These are phyloP conservation scores for Pleurotus giganteus DNA, from an alignment of 768 basidiomycete genomes.

Conservation along the genomic window DNA sequence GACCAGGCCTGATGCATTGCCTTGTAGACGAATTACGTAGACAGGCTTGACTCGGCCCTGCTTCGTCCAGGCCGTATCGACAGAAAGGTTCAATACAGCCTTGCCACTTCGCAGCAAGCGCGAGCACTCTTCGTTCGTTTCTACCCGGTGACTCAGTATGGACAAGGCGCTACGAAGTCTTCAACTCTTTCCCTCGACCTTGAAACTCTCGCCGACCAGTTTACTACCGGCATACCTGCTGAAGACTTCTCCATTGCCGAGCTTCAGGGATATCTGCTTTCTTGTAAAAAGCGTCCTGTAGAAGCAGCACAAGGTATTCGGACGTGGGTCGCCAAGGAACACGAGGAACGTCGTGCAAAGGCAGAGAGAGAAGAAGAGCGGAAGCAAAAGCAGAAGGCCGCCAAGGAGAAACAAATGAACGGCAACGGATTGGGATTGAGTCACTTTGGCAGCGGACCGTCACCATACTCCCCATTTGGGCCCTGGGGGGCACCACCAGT, in stretches of 20 bases:
- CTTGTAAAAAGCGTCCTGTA: slow-evolving; percentile 19
- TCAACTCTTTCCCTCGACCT: too few relatives aligned
- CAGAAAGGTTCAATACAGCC: slow-evolving; percentile 47
- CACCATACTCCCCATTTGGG: background rate
- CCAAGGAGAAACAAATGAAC: slow-evolving; percentile 17
- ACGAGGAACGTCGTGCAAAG: slow-evolving; percentile 14
- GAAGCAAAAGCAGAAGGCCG: slow-evolving; percentile 20
- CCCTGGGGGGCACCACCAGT: background rate
- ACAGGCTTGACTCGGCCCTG: slow-evolving; percentile 52
- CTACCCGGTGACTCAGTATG: slow-evolving; percentile 25
- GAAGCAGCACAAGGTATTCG: slow-evolving; percentile 17
- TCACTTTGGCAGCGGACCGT: background rate
- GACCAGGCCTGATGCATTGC: background rate
- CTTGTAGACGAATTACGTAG: slow-evolving; percentile 50
- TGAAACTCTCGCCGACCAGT: slow-evolving; percentile 23
- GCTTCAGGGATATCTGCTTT: slow-evolving; percentile 42
- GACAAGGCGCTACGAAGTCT: too few relatives aligned
- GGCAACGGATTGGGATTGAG: background rate
- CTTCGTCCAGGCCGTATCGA: slow-evolving; percentile 59
- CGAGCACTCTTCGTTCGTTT: slow-evolving; percentile 47
- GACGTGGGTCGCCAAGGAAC: slow-evolving; percentile 31
- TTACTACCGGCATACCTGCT: slow-evolving; percentile 30
- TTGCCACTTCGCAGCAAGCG: slow-evolving; percentile 45
- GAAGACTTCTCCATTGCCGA: slow-evolving; percentile 39
- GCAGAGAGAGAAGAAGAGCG: slow-evolving; percentile 20